Conservation (phyloP, 139 green algal species). For the Edaphochlamys debaryana region DNA sequence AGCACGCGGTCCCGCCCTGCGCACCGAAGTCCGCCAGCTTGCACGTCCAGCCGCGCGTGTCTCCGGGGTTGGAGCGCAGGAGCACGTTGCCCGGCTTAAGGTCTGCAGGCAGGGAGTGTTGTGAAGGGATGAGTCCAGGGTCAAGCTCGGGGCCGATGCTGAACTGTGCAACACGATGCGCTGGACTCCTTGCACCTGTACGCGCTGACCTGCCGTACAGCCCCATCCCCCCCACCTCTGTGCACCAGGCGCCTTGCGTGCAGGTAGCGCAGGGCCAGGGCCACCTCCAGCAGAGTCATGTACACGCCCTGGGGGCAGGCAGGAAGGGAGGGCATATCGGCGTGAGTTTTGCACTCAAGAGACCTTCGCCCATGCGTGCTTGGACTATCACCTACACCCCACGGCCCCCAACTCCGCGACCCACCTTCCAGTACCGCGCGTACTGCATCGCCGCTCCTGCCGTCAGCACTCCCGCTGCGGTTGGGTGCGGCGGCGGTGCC, state of each 20-base stretch:
- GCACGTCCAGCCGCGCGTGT: background rate
- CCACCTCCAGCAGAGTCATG: constrained; percentile 32
- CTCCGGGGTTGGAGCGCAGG: background rate
- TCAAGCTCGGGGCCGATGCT: too few species aligned
- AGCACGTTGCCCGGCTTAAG: background rate
- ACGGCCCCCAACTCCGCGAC: too few species aligned
- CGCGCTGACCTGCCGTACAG: too few species aligned
- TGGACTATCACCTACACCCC: background rate
- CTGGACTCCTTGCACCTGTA: background rate
- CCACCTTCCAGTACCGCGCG: background rate
- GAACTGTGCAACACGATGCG: too few species aligned
- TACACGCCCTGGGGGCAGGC: background rate
- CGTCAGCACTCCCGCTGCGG: background rate
- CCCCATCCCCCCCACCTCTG: background rate
- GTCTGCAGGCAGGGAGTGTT: background rate
- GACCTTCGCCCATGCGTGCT: too few species aligned
- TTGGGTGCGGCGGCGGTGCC: background rate
- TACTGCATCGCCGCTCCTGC: background rate
- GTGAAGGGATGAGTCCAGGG: background rate
- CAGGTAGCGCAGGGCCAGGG: constrained; percentile 30
- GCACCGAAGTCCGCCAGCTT: background rate
- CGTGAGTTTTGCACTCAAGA: background rate
- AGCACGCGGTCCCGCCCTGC: too few species aligned
- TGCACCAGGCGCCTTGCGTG: constrained; percentile 18
- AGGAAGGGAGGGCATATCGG: too few species aligned